phyloP scores from a whole-genome alignment of 805 yeast genomes.

The Suhomyces kilbournensis region DNA sequence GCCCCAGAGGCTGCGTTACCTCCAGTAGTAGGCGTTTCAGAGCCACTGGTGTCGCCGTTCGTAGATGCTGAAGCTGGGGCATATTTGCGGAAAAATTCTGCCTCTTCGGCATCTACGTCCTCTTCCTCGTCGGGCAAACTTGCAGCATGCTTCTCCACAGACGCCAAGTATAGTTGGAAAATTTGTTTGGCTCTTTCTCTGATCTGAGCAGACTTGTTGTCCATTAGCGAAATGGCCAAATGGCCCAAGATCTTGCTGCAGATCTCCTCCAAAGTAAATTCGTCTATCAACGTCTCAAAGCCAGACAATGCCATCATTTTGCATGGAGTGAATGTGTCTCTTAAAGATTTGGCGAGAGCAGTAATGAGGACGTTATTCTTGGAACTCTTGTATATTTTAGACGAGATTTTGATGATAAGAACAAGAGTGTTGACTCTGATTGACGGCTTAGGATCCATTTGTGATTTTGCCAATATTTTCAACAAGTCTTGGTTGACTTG shows the following conservation, averaged over 20 bases:
- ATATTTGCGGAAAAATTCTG: constrained; percentile 30
- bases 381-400: constrained; percentile 49
- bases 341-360: constrained; percentile 79
- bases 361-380: constrained; percentile 78
- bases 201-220: constrained; percentile 60
- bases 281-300: constrained; percentile 58
- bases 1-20: constrained; percentile 10
- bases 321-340: constrained; percentile 74
- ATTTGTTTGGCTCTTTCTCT: constrained; percentile 69
- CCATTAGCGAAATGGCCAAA: constrained; percentile 80
- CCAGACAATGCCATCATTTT: constrained; percentile 76
- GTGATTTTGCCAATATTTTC: constrained; percentile 76
- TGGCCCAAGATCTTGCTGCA: constrained; percentile 81
- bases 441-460: constrained; percentile 71
- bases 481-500: constrained; percentile 85
- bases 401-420: constrained; percentile 63
- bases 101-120: constrained; percentile 39
- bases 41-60: constrained; percentile 1
- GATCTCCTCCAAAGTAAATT: constrained; percentile 70
- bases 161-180: constrained; percentile 52
- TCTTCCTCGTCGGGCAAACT: constrained; percentile 32
- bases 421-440: constrained; percentile 76
- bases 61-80: constrained; percentile 14
- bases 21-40: constrained; percentile 4
- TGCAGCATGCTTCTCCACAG: constrained; percentile 38